phyloP scores from a whole-genome alignment of 202 grass and related monocot species.

The Saccharum hybrid region DNA sequence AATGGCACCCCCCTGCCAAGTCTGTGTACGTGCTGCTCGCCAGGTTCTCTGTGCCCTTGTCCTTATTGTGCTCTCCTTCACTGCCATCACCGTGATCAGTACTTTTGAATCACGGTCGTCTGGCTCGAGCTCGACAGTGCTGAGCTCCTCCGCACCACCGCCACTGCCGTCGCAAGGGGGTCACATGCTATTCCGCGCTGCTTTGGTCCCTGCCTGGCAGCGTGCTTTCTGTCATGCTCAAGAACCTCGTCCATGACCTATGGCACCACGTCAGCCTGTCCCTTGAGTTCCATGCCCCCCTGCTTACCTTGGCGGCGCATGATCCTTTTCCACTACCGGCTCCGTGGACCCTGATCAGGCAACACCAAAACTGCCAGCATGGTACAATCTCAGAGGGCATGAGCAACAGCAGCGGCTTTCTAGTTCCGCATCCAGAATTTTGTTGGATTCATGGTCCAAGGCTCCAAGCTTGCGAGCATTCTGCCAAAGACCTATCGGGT shows the following conservation, averaged over 20 bases:
- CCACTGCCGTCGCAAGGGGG: slow-evolving; percentile 67
- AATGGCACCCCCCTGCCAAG: slow-evolving; percentile 57
- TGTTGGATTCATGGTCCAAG: slow-evolving; percentile 44
- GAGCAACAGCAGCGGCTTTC: slow-evolving; percentile 47
- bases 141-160: slow-evolving; percentile 68
- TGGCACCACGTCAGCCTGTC: slow-evolving; percentile 41
- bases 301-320: slow-evolving; percentile 14
- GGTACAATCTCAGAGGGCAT: slow-evolving; percentile 51
- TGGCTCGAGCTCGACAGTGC: slow-evolving; percentile 62
- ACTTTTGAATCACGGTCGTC: slow-evolving; percentile 63
- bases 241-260: slow-evolving; percentile 81
- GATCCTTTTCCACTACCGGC: not conserved
- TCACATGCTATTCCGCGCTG: slow-evolving; percentile 62
- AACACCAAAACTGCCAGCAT: slow-evolving; percentile 8
- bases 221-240: slow-evolving; percentile 74
- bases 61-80: slow-evolving; percentile 73
- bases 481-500: slow-evolving; percentile 66
- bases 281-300: slow-evolving; percentile 58
- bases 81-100: slow-evolving; percentile 66
- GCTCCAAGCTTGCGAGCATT: slow-evolving; percentile 46
- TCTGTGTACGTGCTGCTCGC: slow-evolving; percentile 52
- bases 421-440: slow-evolving; percentile 80
- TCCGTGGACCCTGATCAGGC: not conserved
- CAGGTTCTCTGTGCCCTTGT: slow-evolving; percentile 61
- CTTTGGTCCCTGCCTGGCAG: slow-evolving; percentile 54